Evolutionary conservation across 2,329 filamentous ascomycete genomes (phyloP).

Genomic region (Clarireedia paspali): DNA sequence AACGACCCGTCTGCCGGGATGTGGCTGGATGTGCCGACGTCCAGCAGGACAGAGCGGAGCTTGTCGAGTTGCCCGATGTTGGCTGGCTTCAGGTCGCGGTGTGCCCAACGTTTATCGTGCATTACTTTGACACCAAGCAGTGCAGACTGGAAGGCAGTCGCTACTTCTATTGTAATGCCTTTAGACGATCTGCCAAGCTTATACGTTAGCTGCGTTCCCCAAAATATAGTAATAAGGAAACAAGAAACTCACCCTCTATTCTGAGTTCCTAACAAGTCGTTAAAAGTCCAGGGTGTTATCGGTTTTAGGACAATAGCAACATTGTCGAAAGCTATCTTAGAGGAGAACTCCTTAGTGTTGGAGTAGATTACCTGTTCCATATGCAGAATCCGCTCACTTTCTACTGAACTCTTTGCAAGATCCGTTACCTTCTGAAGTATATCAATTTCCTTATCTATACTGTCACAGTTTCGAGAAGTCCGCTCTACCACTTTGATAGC

Average conservation of each 20-base stretch:
- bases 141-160: not conserved
- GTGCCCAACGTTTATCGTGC: not conserved
- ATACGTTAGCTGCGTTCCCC: not conserved
- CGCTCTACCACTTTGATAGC: not conserved
- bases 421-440: not conserved
- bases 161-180: not conserved
- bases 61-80: not conserved
- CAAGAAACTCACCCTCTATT: not conserved
- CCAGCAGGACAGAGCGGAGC: not conserved
- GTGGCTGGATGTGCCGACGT: not conserved
- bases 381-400: not conserved
- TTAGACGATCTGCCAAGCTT: not conserved
- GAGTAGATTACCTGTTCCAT: not conserved
- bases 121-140: not conserved
- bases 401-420: not conserved
- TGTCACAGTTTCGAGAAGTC: not conserved
- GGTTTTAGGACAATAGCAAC: not conserved
- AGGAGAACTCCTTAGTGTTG: not conserved
- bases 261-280: not conserved
- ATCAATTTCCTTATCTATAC: not conserved
- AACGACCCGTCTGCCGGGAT: not conserved
- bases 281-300: not conserved
- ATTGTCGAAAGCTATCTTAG: not conserved
- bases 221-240: not conserved
- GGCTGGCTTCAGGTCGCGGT: not conserved